Percentiles rank a stretch among this genome's conserved stretches.
Conservation (phyloP, 768 basidiomycete species). For the Tylopilus rubrobrunneus region DNA sequence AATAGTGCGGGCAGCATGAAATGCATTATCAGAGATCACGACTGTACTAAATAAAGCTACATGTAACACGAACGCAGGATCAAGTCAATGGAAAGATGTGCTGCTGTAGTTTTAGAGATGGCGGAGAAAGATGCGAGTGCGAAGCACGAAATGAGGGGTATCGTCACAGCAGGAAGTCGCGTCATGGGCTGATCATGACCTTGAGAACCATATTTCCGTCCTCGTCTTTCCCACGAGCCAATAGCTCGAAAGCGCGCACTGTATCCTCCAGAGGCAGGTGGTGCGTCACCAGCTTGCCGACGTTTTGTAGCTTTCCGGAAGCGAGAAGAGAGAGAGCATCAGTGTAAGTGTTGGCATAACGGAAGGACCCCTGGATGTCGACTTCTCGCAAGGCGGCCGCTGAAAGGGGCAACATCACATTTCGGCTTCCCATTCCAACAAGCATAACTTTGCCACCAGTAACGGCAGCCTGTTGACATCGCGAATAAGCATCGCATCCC, state of each 20-base stretch:
- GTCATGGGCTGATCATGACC: conserved; percentile 65
- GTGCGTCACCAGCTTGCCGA: conserved; percentile 78
- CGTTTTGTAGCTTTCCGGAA: conserved; percentile 59
- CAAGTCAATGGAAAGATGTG: conserved; percentile 3
- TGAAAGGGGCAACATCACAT: conserved; percentile 77
- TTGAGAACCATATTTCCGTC: conserved; percentile 83
- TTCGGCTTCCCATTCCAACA: conserved; percentile 92
- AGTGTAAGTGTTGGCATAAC: conserved; percentile 87
- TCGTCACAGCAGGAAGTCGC: background rate
- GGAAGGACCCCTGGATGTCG: conserved; percentile 89
- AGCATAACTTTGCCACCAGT: conserved; percentile 90
- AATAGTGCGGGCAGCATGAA: conserved; percentile 1
- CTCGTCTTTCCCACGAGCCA: conserved; percentile 74
- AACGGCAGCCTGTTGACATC: conserved; percentile 59
- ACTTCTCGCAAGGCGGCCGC: conserved; percentile 84
- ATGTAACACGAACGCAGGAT: conserved; percentile 13
- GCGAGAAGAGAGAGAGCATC: conserved; percentile 73
- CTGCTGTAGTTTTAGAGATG: conserved; percentile 10
- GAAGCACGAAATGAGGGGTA: conserved; percentile 1
- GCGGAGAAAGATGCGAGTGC: conserved; percentile 2
- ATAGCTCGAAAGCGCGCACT: conserved; percentile 75
- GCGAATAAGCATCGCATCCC: conserved; percentile 9
- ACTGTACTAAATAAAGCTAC: conserved; percentile 21
- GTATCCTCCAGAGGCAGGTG: conserved; percentile 64
- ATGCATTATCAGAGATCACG: background rate